Evolutionary conservation across 208 protist species (phyloP).

Genomic region (Crithidia acanthocephali): DNA sequence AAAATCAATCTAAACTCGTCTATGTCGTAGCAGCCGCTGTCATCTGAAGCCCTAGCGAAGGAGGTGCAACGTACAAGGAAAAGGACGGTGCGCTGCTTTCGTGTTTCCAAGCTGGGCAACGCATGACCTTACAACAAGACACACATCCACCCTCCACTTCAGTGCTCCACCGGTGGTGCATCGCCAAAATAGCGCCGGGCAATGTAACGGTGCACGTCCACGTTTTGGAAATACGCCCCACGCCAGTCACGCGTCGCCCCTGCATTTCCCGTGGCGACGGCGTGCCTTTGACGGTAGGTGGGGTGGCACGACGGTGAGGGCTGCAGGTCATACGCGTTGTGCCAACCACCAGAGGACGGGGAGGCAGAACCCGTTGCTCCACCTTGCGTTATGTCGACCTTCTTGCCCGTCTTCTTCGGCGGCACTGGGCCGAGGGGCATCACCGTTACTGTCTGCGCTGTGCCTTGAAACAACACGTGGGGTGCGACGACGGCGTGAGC

Average conservation of each 20-base stretch:
- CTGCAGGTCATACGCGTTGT: conserved; percentile 61
- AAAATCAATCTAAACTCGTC: too few relatives aligned
- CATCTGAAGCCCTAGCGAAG: too few relatives aligned
- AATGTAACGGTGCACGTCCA: conserved; percentile 87
- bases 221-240: conserved; percentile 64
- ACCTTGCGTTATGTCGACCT: background rate
- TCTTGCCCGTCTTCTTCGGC: background rate
- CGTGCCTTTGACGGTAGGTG: conserved; percentile 8
- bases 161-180: conserved; percentile 58
- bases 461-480: conserved; percentile 40
- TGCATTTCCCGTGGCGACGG: background rate
- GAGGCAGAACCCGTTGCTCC: background rate
- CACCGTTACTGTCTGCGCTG: conserved; percentile 38
- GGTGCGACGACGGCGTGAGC: conserved; percentile 38
- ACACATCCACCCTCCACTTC: too few relatives aligned
- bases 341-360: conserved; percentile 15
- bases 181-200: conserved; percentile 68
- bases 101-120: too few relatives aligned
- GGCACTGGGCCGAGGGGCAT: conserved; percentile 29
- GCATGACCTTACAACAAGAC: too few relatives aligned
- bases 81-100: too few relatives aligned
- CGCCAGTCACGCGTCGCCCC: conserved; percentile 45
- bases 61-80: too few relatives aligned
- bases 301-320: conserved; percentile 49
- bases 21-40: too few relatives aligned